Evolutionary conservation across 129 eudicot genomes (phyloP).

Genomic region (Sambucus nigra): DNA sequence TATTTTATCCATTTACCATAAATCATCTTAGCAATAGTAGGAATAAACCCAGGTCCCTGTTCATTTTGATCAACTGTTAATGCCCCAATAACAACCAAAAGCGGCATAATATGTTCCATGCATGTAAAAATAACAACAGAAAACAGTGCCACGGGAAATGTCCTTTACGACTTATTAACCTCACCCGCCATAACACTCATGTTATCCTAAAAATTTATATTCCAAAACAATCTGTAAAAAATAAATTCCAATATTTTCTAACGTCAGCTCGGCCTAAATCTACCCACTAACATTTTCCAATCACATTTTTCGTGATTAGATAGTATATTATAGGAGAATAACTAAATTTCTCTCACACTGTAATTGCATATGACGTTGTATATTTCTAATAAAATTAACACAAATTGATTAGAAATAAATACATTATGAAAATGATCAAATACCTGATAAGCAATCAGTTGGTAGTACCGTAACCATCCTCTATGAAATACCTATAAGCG

Average conservation of each 20-base stretch:
- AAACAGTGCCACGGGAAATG: conserved; percentile 33
- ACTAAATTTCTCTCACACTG: no score
- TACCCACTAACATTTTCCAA: no score
- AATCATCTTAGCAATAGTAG: conserved; percentile 34
- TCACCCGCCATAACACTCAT: conserved; percentile 64
- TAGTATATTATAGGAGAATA: no score
- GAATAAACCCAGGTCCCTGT: conserved; percentile 51
- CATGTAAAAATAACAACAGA: conserved; percentile 45
- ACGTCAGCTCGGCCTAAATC: conserved; percentile 40
- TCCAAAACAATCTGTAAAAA: conserved; percentile 47
- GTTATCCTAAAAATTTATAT: conserved; percentile 48
- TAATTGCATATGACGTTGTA: no score
- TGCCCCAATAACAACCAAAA: conserved; percentile 43
- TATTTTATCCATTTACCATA: conserved; percentile 48
- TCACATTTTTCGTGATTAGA: no score
- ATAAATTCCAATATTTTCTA: conserved; percentile 39
- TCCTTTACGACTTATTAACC: conserved; percentile 39
- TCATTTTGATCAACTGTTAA: conserved; percentile 29
- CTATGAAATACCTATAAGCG: no score
- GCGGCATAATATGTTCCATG: conserved; percentile 39
- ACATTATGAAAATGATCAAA: no score
- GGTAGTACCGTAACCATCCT: no score
- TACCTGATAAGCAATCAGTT: no score
- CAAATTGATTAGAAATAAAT: no score
- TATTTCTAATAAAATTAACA: no score